A percentile compares a stretch with the other conserved stretches of the same genome.
Conservation (phyloP, 2,329 filamentous ascomycete genomes). For the Aspergillus viridinutans region DNA sequence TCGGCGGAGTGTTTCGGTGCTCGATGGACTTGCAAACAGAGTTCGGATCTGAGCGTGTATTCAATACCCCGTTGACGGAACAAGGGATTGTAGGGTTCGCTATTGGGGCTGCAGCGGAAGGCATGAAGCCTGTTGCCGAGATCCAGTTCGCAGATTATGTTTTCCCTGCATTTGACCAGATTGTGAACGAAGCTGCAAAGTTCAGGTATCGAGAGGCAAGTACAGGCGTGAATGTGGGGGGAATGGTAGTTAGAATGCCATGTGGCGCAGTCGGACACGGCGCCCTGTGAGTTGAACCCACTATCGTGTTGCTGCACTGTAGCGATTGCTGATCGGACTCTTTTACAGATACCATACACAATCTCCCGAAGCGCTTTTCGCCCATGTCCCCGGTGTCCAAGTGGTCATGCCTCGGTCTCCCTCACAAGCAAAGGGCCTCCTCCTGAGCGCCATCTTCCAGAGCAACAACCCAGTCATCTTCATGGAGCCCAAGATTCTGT, state of each 20-base stretch:
- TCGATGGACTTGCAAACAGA: slow-evolving; percentile 85
- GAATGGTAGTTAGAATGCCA: slow-evolving; percentile 84
- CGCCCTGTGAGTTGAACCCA: slow-evolving; percentile 51
- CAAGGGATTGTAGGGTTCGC: slow-evolving; percentile 94
- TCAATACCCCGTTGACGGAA: slow-evolving; percentile 92
- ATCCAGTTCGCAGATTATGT: slow-evolving; percentile 96
- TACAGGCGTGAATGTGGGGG: slow-evolving; percentile 66
- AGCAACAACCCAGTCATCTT: slow-evolving; percentile 85
- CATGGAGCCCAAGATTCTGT: slow-evolving; percentile 91
- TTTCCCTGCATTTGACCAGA: slow-evolving; percentile 87
- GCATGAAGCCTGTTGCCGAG: slow-evolving; percentile 89
- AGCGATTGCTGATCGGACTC: not conserved
- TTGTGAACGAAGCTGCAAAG: slow-evolving; percentile 91
- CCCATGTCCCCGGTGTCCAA: slow-evolving; percentile 77
- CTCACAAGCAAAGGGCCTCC: slow-evolving; percentile 79
- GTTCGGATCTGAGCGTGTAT: slow-evolving; percentile 83
- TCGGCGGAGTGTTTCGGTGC: slow-evolving; percentile 93
- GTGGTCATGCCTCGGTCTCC: slow-evolving; percentile 85
- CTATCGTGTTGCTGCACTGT: too few relatives aligned
- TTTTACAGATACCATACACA: slow-evolving; percentile 68
- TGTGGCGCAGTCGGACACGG: slow-evolving; percentile 87
- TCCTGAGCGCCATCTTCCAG: slow-evolving; percentile 69
- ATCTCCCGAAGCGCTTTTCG: slow-evolving; percentile 82
- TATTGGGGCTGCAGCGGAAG: slow-evolving; percentile 83
- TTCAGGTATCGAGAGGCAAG: slow-evolving; percentile 69